Conservation (phyloP, 352 stramenopile species). For the Pythium insidiosum region DNA sequence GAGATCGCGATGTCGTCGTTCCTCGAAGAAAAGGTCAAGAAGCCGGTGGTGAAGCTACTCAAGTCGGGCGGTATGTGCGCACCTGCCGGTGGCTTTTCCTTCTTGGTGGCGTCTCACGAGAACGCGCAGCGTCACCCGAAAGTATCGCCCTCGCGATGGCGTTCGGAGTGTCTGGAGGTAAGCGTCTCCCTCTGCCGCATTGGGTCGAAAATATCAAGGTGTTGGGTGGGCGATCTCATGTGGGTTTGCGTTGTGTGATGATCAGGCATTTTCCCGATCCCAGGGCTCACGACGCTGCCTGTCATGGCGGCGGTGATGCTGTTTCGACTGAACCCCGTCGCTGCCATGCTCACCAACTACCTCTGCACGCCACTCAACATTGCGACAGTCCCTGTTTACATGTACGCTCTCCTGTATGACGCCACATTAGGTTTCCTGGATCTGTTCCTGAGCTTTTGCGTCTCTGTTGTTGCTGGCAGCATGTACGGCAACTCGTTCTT, state of each 20-base stretch:
- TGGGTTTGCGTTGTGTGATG: background rate
- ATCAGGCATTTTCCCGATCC: constrained; percentile 69
- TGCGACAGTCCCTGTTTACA: constrained; percentile 65
- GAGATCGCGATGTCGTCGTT: constrained; percentile 24
- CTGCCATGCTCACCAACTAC: constrained; percentile 81
- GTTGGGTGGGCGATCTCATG: background rate
- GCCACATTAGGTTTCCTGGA: too few species aligned
- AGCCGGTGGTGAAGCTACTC: constrained; percentile 56
- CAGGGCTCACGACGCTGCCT: constrained; percentile 59
- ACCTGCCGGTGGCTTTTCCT: background rate
- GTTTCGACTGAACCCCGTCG: constrained; percentile 73
- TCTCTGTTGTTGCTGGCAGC: too few species aligned
- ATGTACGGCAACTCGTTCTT: constrained; percentile 54
- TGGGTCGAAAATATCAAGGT: background rate
- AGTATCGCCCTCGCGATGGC: constrained; percentile 75
- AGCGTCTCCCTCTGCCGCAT: background rate
- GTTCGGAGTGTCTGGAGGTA: constrained; percentile 63
- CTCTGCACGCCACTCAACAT: constrained; percentile 75
- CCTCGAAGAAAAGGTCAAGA: constrained; percentile 73
- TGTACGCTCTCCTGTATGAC: constrained; percentile 47
- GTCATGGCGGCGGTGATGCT: constrained; percentile 73
- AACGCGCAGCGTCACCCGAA: constrained; percentile 45
- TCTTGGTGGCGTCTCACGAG: background rate
- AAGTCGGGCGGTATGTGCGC: constrained; percentile 48
- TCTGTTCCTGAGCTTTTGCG: too few species aligned